These are phyloP conservation scores for Citrus australasica DNA, from an alignment of 345 rosid genomes.

Conservation along the genomic window DNA sequence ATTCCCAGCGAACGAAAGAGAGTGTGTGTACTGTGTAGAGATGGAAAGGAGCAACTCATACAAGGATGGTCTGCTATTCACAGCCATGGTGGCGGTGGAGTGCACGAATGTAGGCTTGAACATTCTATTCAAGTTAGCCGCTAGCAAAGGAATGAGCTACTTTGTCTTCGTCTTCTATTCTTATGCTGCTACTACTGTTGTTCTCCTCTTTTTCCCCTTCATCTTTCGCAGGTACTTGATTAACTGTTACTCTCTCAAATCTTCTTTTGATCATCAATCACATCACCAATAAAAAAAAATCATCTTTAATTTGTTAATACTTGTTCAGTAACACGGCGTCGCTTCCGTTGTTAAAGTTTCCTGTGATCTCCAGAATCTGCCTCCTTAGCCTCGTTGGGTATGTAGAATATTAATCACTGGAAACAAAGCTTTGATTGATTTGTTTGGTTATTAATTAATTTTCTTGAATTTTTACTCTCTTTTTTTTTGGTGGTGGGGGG, in stretches of 20 bases:
- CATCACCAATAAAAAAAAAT: not conserved
- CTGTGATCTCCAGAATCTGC: slow-evolving; percentile 22
- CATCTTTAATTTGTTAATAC: no score
- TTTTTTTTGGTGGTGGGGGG: no score
- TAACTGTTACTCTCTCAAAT: no score
- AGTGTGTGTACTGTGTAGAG: not conserved
- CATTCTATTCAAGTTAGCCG: slow-evolving; percentile 37
- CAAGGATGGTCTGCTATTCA: slow-evolving; percentile 29
- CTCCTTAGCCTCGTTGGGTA: slow-evolving; percentile 39
- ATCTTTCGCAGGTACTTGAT: not conserved
- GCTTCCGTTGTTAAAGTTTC: slow-evolving; percentile 4
- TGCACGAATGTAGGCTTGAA: slow-evolving; percentile 28
- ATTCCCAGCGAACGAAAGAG: not conserved
- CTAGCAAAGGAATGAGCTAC: slow-evolving; percentile 34
- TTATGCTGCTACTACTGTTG: slow-evolving; percentile 20
- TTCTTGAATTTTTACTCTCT: not conserved
- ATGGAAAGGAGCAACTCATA: slow-evolving; percentile 8
- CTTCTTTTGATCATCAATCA: not conserved
- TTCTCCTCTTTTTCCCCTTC: slow-evolving; percentile 18
- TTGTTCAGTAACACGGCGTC: no score
- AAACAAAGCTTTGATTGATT: no score
- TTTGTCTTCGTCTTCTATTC: slow-evolving; percentile 28
- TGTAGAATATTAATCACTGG: not conserved
- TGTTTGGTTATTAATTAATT: no score
- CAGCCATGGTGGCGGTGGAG: slow-evolving; percentile 30